These are phyloP conservation scores for Pseudotsuga menziesii DNA, from an alignment of 75 land plant genomes.

Conservation along the genomic window DNA sequence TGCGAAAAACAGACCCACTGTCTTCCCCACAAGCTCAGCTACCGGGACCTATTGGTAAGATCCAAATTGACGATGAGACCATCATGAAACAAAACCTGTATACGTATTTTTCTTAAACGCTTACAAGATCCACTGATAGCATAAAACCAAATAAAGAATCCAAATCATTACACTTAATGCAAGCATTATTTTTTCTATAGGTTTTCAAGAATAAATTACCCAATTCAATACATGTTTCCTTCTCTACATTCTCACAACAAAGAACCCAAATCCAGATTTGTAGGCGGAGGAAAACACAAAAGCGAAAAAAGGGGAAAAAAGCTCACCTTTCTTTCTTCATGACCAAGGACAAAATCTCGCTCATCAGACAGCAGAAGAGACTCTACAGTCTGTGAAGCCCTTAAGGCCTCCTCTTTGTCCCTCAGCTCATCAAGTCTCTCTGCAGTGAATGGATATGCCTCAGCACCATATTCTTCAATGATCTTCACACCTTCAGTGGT, in stretches of 20 bases:
- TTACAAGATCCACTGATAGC: no score
- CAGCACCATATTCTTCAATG: constrained; percentile 31
- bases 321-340: constrained; percentile 36
- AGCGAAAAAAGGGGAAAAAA: not conserved
- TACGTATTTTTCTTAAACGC: no score
- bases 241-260: no score
- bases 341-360: constrained; percentile 40
- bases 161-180: no score
- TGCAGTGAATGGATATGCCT: constrained; percentile 37
- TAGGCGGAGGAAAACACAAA: no score
- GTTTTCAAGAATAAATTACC: no score
- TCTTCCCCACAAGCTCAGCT: constrained; percentile 58
- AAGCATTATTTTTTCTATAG: no score
- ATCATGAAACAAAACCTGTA: no score
- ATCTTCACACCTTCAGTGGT: constrained; percentile 20
- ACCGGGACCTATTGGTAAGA: constrained; percentile 37
- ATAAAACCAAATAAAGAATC: no score
- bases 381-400: constrained; percentile 11
- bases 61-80: no score
- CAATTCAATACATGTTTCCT: no score
- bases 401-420: constrained; percentile 21
- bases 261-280: no score
- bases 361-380: constrained; percentile 20
- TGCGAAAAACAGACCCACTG: constrained; percentile 49
- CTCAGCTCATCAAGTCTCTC: constrained; percentile 29